Conservation (phyloP, 495 filamentous ascomycete species). For the Cercophora samala region DNA sequence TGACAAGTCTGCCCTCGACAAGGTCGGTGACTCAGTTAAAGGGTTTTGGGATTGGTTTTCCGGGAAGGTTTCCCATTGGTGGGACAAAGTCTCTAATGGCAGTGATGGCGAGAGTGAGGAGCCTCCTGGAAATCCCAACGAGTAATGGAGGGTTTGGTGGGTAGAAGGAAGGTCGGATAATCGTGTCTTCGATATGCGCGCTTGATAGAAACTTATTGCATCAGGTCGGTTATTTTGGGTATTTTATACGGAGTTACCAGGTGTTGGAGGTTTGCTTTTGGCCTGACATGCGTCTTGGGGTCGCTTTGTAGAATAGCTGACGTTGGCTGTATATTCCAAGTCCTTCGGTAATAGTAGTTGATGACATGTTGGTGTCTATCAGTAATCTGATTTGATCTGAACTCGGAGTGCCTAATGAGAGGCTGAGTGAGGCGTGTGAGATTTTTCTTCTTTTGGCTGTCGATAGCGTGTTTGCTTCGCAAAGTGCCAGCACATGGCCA, state of each 20-base stretch:
- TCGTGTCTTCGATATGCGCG: background rate
- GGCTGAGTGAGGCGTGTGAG: background rate
- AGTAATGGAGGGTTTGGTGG: background rate
- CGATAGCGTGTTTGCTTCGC: background rate
- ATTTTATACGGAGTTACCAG: background rate
- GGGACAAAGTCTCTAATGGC: constrained; percentile 33
- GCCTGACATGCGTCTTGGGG: background rate
- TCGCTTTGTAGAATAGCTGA: background rate
- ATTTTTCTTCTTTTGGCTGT: background rate
- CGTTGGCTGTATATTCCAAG: background rate
- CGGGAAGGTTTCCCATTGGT: constrained; percentile 42
- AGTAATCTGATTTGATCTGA: background rate
- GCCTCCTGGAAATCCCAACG: background rate
- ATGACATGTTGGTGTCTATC: background rate
- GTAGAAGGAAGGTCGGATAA: background rate
- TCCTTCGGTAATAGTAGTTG: background rate
- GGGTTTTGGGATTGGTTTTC: constrained; percentile 51
- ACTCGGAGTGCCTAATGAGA: background rate
- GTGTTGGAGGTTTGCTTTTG: background rate
- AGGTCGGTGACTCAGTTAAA: constrained; percentile 26
- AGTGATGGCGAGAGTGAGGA: constrained; percentile 18
- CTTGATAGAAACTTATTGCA: background rate
- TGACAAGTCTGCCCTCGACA: constrained; percentile 20
- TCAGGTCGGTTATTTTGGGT: background rate
- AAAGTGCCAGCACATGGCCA: background rate